Conservation (phyloP, 2,329 filamentous ascomycete species). For the Paraphoma sp. region DNA sequence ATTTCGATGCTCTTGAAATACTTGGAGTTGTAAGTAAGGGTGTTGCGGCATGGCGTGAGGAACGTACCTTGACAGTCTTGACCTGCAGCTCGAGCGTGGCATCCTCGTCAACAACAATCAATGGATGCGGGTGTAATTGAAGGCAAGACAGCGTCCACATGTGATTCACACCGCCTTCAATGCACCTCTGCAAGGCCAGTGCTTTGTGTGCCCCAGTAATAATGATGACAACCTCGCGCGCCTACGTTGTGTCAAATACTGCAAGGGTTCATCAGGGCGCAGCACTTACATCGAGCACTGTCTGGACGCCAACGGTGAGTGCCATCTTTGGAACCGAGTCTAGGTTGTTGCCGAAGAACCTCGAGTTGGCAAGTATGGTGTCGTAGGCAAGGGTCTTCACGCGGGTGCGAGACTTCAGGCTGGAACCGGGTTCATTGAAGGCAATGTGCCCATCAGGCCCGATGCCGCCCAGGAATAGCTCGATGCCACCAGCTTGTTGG, state of each 20-base stretch:
- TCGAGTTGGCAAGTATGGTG: slow-evolving; percentile 83
- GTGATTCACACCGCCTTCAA: slow-evolving; percentile 84
- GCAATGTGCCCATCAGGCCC: slow-evolving; percentile 88
- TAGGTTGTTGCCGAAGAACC: slow-evolving; percentile 81
- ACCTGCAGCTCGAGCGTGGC: slow-evolving; percentile 57
- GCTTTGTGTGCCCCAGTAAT: slow-evolving; percentile 84
- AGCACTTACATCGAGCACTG: slow-evolving; percentile 69
- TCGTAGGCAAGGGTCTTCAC: slow-evolving; percentile 89
- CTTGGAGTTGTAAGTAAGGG: slow-evolving; percentile 22
- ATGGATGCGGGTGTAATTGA: slow-evolving; percentile 79
- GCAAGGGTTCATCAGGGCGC: slow-evolving; percentile 10
- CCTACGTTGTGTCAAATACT: slow-evolving; percentile 45
- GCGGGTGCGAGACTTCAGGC: slow-evolving; percentile 76
- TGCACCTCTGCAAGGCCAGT: slow-evolving; percentile 77
- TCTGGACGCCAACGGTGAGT: slow-evolving; percentile 83
- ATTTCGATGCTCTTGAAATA: slow-evolving; percentile 60
- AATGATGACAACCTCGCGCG: slow-evolving; percentile 81
- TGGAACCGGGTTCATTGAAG: slow-evolving; percentile 89
- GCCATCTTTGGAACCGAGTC: slow-evolving; percentile 80
- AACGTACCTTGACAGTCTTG: slow-evolving; percentile 49
- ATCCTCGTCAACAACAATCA: slow-evolving; percentile 85
- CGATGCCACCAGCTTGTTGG: slow-evolving; percentile 75
- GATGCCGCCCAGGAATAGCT: slow-evolving; percentile 84
- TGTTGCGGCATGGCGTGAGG: neutral
- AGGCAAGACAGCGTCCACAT: slow-evolving; percentile 89